Conservation (phyloP, 495 filamentous ascomycete genomes). For the Viridothelium virens region DNA sequence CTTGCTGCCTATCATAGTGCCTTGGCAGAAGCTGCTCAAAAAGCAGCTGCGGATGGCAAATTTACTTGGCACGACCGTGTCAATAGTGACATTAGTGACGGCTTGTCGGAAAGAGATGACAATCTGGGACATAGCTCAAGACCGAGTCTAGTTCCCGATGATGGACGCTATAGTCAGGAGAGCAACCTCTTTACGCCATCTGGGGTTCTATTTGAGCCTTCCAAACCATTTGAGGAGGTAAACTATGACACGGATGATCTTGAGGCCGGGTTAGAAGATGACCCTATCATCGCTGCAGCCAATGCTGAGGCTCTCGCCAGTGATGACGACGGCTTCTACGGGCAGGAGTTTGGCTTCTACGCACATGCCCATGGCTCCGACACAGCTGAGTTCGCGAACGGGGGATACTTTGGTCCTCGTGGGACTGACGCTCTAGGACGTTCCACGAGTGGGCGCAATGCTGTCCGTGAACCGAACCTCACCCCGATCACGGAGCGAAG, state of each 20-base stretch:
- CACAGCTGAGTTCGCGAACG: constrained; percentile 55
- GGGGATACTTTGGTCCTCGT: constrained; percentile 82
- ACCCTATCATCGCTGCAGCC: constrained; percentile 85
- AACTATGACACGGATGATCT: constrained; percentile 42
- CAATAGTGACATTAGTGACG: constrained; percentile 16
- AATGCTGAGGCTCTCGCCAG: constrained; percentile 90
- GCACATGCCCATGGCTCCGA: constrained; percentile 40
- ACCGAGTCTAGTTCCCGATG: constrained; percentile 36
- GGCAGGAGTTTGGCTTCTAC: constrained; percentile 97
- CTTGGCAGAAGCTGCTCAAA: constrained; percentile 67
- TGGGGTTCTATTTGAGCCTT: constrained; percentile 11
- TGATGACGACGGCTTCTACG: constrained; percentile 89
- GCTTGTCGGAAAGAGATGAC: constrained; percentile 28
- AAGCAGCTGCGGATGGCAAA: constrained; percentile 61
- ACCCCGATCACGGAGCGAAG: constrained; percentile 95
- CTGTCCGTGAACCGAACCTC: constrained; percentile 76
- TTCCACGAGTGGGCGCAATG: constrained; percentile 54
- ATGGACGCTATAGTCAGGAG: constrained; percentile 33
- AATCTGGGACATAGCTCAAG: constrained; percentile 23
- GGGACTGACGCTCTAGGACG: constrained; percentile 55
- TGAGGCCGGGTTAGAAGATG: constrained; percentile 65
- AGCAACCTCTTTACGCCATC: constrained; percentile 16
- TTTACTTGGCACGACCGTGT: constrained; percentile 52
- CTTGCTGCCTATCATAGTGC: constrained; percentile 62
- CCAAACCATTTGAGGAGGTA: background rate